Base-by-base conservation (phyloP, 129 eudicot genomes). In the Flaveria ramosissima region DNA sequence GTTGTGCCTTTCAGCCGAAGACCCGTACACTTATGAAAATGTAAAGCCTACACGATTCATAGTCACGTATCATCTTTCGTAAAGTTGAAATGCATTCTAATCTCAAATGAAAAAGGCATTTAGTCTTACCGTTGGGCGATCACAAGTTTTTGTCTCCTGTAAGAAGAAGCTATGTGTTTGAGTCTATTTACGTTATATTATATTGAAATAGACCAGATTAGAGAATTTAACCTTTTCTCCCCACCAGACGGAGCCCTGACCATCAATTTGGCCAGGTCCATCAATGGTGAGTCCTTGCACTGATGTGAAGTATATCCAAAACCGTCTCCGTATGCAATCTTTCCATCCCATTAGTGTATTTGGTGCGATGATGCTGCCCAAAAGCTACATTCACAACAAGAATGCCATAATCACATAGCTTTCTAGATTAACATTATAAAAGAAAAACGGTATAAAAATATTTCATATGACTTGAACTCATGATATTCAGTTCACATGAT, bases 221-320 rank as follows among this genome's bases (percentile, higher is more conserved):
- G 1, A 26, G 23, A 61, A 48, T 14, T 55, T 82, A 20, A 82
- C 82, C 71, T 57, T 23, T 0, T 67, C 63, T 20, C 20, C 9
- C 88, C 91, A 87, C 91, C 89, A 87, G 36, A 26, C 6, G n/a
- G 75, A 11, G 26, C 91, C 91, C 21, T 70, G 71, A 2, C 88
- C 88, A 72, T 87, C 77, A 69, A 87, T 48, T 52, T 52, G 68
- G 11, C 91, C 88, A 23, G 84, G 77, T 32, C 88, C 88, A 24
- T 68, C 45, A 9, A 87, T 60, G 6, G 72, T 61, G 61, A 87
- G 85, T 67, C 89, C 83, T 13, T 76, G 26, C 72, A 84, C 84
- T n/a, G 16, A 8, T 11, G 20, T 1, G 71, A 86, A 84, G 59
- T 13, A 15, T 19, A 86, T 68, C 90, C 90, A 86, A 77, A 71